Base-by-base conservation (phyloP, 2,329 filamentous ascomycete genomes). In the Xylariomycetidae sp. region DNA sequence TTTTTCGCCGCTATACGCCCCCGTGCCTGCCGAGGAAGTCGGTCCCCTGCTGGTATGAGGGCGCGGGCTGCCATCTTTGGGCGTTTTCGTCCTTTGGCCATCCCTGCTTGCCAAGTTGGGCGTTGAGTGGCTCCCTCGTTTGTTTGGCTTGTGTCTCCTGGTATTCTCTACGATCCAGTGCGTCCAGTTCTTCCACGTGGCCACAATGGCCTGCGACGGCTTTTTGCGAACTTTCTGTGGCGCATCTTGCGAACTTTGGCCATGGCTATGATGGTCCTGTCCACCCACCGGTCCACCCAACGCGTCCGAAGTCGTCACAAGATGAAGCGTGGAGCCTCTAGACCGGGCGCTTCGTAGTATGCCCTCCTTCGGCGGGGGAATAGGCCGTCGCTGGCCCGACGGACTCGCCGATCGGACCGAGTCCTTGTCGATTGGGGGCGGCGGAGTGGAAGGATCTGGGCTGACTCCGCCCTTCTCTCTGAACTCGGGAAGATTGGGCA, bases 321-420 rank as follows among this genome's bases (percentile, higher is more conserved):
- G 75, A 53, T 95, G 87, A 19, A 95, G 72, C 43, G 87, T 92
- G 46, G 88, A 95, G 26, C 85, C 84, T 39, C 86, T 72, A 45
- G 85, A 84, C 47, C 82, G 72, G 38, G 84, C 78, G 42, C 78
- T 79, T 45, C 78, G 68, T 35, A 82, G 58, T 9, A 77, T 62
- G 10, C 78, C 76, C 55, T 95, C 89, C 57, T 95, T 95, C 2
- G 90, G 88, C 25, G 90, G 90, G 8, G 84, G 85, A 25, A 85
- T 69, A 5, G 89, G 77, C 23, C 74, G 82, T 29, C 85, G 79
- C 40, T 84, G 79, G 39, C 82, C 70, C 19, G 86, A 88, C 10
- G 87, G 87, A 50, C 85, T 88, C 15, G 73, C 73, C 13, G 83
- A 89, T 20, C 85, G 75, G 33, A 83, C 67, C 5, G 80, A 82